Base-by-base conservation (phyloP, 2,329 filamentous ascomycete species). In the Paradendryphiella salina region DNA sequence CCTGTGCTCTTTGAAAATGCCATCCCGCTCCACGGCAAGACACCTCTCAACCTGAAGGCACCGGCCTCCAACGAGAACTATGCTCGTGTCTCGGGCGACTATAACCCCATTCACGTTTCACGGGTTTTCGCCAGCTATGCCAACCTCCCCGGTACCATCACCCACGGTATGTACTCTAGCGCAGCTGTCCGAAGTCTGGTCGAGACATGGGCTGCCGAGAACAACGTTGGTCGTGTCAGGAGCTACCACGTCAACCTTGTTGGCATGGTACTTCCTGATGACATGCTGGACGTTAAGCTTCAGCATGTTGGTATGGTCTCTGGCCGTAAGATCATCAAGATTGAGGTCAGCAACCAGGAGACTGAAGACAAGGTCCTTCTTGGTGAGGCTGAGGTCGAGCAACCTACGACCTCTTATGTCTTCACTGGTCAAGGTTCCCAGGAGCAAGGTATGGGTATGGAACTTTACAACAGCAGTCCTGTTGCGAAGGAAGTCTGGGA, bases 381-480 rank as follows among this genome's bases (percentile, higher is more conserved):
- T 42, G 94, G 90, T 69, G 93, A 97, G 77, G 94, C 94, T 20
- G 94, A 99, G 76, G 90, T 99, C 51, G 94, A 99, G 76, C 94
- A 99, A 73, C 95, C 95, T 6, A 90, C 94, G 28, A 96, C 93
- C 1, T 87, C 94, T 4, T 99, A 99, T 68, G 90, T 99, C 63
- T 99, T 99, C 76, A 99, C 95, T 58, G 94, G 94, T 48, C 94
- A 99, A 76, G 94, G 94, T 65, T 96, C 92, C 42, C 95, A 99
- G 75, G 94, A 99, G 76, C 94, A 99, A 75, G 94, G 94, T 56
- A 99, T 99, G 94, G 94, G 94, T 76, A 99, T 99, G 94, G 94
- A 97, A 69, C 82, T 99, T 43, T 99, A 99, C 74, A 88, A 82
- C 67, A 96, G 87, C 81, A 97, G 94, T 73, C 80, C 87, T 31